These are phyloP conservation scores for Thelonectria olida DNA, from an alignment of 2,329 filamentous ascomycete genomes.

Conservation along the genomic window DNA sequence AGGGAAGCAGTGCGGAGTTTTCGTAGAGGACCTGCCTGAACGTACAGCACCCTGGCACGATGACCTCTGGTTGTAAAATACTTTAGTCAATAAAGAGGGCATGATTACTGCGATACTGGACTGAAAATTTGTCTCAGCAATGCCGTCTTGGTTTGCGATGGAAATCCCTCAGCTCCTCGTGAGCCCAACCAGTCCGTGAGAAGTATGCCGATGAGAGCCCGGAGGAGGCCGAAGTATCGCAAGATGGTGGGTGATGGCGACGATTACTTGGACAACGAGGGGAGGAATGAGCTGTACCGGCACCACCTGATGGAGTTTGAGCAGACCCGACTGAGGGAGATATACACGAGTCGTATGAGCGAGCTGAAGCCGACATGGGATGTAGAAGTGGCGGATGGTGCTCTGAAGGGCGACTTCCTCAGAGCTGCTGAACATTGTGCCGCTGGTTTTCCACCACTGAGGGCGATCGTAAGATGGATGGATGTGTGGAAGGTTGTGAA, in stretches of 20 bases:
- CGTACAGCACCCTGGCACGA: slow-evolving; percentile 47
- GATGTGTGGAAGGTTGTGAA: slow-evolving; percentile 6
- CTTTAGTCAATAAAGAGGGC: slow-evolving; percentile 50
- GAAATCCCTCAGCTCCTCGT: slow-evolving; percentile 47
- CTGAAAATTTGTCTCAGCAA: slow-evolving; percentile 53
- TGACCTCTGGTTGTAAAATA: slow-evolving; percentile 50
- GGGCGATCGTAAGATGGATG: background rate
- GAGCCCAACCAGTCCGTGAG: slow-evolving; percentile 42
- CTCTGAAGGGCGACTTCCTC: slow-evolving; percentile 44
- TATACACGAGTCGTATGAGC: slow-evolving; percentile 43
- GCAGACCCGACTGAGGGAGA: slow-evolving; percentile 46
- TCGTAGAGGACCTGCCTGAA: slow-evolving; percentile 36
- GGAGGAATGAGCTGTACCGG: slow-evolving; percentile 51
- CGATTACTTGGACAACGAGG: slow-evolving; percentile 48
- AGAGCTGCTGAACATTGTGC: slow-evolving; percentile 4
- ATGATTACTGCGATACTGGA: slow-evolving; percentile 50
- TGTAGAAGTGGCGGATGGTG: slow-evolving; percentile 25
- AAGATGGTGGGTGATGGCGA: background rate
- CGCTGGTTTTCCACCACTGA: background rate
- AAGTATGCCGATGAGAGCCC: slow-evolving; percentile 41
- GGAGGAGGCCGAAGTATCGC: slow-evolving; percentile 6
- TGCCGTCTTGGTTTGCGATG: slow-evolving; percentile 50
- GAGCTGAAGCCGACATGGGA: slow-evolving; percentile 46
- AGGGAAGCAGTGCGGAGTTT: no score
- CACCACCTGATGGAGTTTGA: slow-evolving; percentile 52